These are phyloP conservation scores for Penicillium digitatum DNA, from an alignment of 2,329 filamentous ascomycete species.

Conservation along the genomic window DNA sequence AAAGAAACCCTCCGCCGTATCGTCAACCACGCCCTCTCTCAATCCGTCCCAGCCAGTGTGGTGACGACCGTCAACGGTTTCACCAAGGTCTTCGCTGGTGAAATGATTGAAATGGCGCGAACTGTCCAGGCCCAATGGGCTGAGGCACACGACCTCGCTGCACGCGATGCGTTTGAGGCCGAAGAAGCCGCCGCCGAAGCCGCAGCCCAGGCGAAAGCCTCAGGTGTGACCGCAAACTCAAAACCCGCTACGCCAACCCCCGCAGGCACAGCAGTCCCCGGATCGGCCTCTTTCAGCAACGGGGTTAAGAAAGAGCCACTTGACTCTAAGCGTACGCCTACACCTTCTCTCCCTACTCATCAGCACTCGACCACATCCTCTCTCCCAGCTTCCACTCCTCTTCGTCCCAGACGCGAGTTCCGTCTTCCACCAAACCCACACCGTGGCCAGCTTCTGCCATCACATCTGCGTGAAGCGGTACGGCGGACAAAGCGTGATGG, in stretches of 20 bases:
- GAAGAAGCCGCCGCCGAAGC: conserved; percentile 54
- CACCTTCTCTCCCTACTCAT: conserved; percentile 11
- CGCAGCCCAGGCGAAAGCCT: conserved; percentile 28
- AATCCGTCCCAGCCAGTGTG: conserved; percentile 62
- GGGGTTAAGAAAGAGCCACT: conserved; percentile 27
- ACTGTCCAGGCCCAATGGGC: conserved; percentile 56
- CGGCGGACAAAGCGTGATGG: conserved; percentile 48
- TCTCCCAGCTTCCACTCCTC: conserved; percentile 12
- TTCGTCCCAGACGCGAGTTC: conserved; percentile 30
- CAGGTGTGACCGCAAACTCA: conserved; percentile 16
- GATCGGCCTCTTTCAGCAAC: conserved; percentile 8
- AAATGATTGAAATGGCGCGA: conserved; percentile 62
- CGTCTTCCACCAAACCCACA: conserved; percentile 45
- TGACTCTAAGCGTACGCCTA: conserved; percentile 15
- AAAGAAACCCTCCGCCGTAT: conserved; percentile 53
- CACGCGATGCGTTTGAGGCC: conserved; percentile 53
- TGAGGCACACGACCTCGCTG: conserved; percentile 50
- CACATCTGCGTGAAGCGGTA: conserved; percentile 49
- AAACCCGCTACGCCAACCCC: conserved; percentile 16
- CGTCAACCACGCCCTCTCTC: conserved; percentile 64
- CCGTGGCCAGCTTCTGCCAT: conserved; percentile 46
- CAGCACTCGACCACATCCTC: conserved; percentile 8
- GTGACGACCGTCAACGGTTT: conserved; percentile 62
- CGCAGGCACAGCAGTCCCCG: conserved; percentile 10
- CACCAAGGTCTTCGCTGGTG: conserved; percentile 63